phyloP scores from a whole-genome alignment of 1,284 basidiomycete species.

The Paramarasmius palmivorus region DNA sequence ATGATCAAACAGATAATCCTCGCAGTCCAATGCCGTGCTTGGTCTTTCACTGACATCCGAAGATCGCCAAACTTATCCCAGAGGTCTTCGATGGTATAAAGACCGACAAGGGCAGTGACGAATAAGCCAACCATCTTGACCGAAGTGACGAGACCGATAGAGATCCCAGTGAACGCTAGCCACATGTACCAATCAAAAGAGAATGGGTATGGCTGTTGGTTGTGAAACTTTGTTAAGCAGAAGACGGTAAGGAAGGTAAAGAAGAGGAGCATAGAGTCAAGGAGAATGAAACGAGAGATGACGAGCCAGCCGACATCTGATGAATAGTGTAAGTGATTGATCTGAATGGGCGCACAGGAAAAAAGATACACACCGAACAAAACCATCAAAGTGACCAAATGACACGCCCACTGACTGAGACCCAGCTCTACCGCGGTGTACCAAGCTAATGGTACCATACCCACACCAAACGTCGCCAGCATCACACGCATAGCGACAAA shows the following conservation, averaged over 20 bases:
- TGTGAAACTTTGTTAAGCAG: slow-evolving; percentile 95
- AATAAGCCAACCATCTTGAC: slow-evolving; percentile 98
- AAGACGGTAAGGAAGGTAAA: slow-evolving; percentile 98
- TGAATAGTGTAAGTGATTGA: neutral
- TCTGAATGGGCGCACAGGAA: neutral
- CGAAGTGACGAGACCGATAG: slow-evolving; percentile 92
- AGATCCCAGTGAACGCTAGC: slow-evolving; percentile 87
- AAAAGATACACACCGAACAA: slow-evolving; percentile 51
- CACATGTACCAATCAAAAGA: slow-evolving; percentile 97
- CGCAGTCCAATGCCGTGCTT: slow-evolving; percentile 91
- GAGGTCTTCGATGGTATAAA: slow-evolving; percentile 96
- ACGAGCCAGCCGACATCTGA: slow-evolving; percentile 87
- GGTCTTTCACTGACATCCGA: slow-evolving; percentile 87
- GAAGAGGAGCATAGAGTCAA: slow-evolving; percentile 97
- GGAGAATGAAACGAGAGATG: slow-evolving; percentile 95
- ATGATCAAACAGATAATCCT: slow-evolving; percentile 86
- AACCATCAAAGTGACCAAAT: slow-evolving; percentile 94
- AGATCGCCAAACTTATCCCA: slow-evolving; percentile 99
- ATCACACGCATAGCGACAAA: slow-evolving; percentile 96
- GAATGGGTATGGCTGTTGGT: slow-evolving; percentile 93
- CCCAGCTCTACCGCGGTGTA: slow-evolving; percentile 95
- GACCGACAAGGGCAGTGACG: slow-evolving; percentile 89
- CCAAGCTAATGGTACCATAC: slow-evolving; percentile 95
- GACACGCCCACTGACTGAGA: slow-evolving; percentile 88
- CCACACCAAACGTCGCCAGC: slow-evolving; percentile 91